phyloP scores from a whole-genome alignment of 306 rosid genomes.

The Vigna angularis region DNA sequence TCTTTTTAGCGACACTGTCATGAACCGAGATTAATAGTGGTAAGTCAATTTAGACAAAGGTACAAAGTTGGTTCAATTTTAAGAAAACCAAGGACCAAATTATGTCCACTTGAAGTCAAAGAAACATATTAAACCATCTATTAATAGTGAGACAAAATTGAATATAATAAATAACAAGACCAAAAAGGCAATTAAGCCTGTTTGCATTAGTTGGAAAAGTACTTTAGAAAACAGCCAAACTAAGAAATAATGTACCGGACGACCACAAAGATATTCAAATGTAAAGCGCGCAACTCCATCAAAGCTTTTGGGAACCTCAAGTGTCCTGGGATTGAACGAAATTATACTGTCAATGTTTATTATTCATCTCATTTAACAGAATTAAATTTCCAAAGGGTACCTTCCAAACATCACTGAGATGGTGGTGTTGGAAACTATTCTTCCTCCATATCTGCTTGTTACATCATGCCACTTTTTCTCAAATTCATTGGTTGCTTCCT shows the following conservation, averaged over 20 bases:
- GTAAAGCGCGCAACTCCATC: slow-evolving; percentile 86
- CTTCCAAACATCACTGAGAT: slow-evolving; percentile 96
- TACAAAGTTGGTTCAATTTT: no score
- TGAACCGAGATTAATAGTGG: no score
- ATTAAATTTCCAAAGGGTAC: slow-evolving; percentile 50
- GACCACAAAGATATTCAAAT: slow-evolving; percentile 90
- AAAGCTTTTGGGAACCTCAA: slow-evolving; percentile 87
- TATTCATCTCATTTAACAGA: slow-evolving; percentile 27
- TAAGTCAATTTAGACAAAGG: no score
- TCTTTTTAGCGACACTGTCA: no score
- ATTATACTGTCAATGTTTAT: slow-evolving; percentile 18
- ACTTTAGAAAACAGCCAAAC: slow-evolving; percentile 14
- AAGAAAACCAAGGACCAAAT: no score
- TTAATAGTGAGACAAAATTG: no score
- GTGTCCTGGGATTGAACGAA: slow-evolving; percentile 58
- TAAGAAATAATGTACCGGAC: slow-evolving; percentile 67
- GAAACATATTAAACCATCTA: no score
- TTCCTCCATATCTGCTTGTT: slow-evolving; percentile 63
- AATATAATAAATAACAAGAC: no score
- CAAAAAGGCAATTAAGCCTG: not conserved
- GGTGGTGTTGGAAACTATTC: slow-evolving; percentile 56
- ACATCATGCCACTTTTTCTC: slow-evolving; percentile 80
- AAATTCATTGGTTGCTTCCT: slow-evolving; percentile 56
- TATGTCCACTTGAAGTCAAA: no score
- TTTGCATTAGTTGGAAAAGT: slow-evolving; percentile 23